Conservation (phyloP, 371 early-diverging fungal species). For the Mucor plumbeus region DNA sequence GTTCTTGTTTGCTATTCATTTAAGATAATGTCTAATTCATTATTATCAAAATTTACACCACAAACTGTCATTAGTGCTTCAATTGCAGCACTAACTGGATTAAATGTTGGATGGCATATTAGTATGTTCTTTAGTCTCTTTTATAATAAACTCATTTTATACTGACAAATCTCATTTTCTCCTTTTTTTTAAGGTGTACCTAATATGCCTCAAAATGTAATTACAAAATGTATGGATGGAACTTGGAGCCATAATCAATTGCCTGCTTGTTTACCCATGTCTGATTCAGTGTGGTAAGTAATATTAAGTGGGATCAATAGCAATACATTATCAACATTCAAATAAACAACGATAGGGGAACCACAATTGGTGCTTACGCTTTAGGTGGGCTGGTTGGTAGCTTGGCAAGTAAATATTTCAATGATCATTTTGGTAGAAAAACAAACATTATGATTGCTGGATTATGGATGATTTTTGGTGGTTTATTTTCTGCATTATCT, state of each 20-base stretch:
- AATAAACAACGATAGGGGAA: slow-evolving; percentile 28
- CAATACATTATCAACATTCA: neutral
- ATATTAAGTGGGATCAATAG: neutral
- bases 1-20: neutral
- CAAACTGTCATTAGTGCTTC: slow-evolving; percentile 25
- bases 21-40: neutral
- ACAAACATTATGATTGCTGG: slow-evolving; percentile 42
- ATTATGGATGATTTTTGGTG: slow-evolving; percentile 42
- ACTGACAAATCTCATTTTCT: neutral
- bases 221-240: slow-evolving; percentile 22
- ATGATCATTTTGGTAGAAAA: slow-evolving; percentile 40
- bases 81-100: slow-evolving; percentile 46
- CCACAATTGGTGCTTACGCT: slow-evolving; percentile 45
- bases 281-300: slow-evolving; percentile 33
- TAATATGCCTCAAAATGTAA: slow-evolving; percentile 47
- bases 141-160: neutral
- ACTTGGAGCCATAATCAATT: slow-evolving; percentile 18
- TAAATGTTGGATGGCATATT: slow-evolving; percentile 51
- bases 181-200: slow-evolving; percentile 40
- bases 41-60: neutral
- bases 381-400: slow-evolving; percentile 48
- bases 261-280: slow-evolving; percentile 51
- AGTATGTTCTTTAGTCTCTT: slow-evolving; percentile 27
- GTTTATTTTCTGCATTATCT: slow-evolving; percentile 40
- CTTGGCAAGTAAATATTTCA: slow-evolving; percentile 37